Conservation (phyloP, 495 filamentous ascomycete species). For the Chlorociboria aeruginascens region DNA sequence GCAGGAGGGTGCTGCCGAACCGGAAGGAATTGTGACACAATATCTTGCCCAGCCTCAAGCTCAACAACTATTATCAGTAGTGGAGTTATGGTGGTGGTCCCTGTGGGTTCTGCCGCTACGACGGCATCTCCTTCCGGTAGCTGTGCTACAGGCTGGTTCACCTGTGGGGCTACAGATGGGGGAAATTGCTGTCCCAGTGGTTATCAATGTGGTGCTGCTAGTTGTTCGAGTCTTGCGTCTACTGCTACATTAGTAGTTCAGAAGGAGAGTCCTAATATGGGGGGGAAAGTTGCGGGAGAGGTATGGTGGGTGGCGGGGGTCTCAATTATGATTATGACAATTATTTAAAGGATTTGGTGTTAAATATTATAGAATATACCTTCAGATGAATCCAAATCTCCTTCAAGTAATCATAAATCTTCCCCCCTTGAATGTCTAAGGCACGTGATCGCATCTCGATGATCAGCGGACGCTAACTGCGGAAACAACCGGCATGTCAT, state of each 20-base stretch:
- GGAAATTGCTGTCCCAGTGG: conserved; percentile 74
- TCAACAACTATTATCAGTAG: conserved; percentile 52
- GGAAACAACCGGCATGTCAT: too few relatives aligned
- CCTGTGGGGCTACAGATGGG: conserved; percentile 49
- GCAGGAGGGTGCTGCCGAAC: conserved; percentile 56
- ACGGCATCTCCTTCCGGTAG: conserved; percentile 22
- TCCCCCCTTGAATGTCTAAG: too few relatives aligned
- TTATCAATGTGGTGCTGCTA: conserved; percentile 55
- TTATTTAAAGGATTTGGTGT: neutral
- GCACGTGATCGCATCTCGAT: too few relatives aligned
- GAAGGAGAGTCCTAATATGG: conserved; percentile 33
- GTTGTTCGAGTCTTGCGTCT: conserved; percentile 43
- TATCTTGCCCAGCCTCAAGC: conserved; percentile 37
- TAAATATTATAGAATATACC: neutral
- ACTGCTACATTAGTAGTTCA: conserved; percentile 46
- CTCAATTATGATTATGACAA: neutral
- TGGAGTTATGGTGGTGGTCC: conserved; percentile 54
- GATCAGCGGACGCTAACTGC: too few relatives aligned
- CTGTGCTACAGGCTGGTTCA: conserved; percentile 71
- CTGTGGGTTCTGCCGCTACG: conserved; percentile 28
- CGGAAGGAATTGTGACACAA: conserved; percentile 61
- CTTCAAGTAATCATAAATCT: too few relatives aligned
- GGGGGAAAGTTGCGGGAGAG: neutral
- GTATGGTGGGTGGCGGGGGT: neutral
- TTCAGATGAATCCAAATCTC: too few relatives aligned